Evolutionary conservation across 495 filamentous ascomycete species (phyloP).

Genomic region (Cudoniella acicularis): DNA sequence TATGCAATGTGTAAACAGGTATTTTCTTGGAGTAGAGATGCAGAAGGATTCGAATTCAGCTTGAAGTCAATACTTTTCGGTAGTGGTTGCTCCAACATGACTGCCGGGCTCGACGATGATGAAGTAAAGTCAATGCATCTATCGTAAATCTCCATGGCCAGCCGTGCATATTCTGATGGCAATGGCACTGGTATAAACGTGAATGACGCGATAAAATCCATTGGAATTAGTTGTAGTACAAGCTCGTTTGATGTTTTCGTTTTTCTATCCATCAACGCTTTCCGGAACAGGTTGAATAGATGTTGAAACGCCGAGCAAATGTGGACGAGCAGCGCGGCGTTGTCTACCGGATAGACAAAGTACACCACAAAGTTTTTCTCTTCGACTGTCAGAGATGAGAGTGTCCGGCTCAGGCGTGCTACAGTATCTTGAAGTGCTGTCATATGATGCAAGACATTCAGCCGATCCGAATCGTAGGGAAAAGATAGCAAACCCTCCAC

Average conservation of each 20-base stretch:
- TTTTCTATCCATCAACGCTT: constrained; percentile 47
- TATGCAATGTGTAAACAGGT: constrained; percentile 85
- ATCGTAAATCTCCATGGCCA: constrained; percentile 85
- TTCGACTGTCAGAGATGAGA: constrained; percentile 41
- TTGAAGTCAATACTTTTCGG: constrained; percentile 79
- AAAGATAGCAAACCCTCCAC: constrained; percentile 44
- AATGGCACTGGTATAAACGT: constrained; percentile 63
- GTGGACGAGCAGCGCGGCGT: constrained; percentile 62
- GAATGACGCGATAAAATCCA: constrained; percentile 63
- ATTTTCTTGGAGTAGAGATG: constrained; percentile 77
- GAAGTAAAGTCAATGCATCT: constrained; percentile 62
- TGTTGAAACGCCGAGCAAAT: constrained; percentile 75
- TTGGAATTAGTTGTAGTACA: constrained; percentile 78
- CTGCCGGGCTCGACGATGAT: constrained; percentile 59
- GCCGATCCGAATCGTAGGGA: constrained; percentile 9
- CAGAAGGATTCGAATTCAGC: constrained; percentile 59
- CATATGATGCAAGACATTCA: constrained; percentile 18
- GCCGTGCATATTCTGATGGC: constrained; percentile 58
- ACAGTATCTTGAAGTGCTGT: constrained; percentile 30
- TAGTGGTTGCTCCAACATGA: constrained; percentile 68
- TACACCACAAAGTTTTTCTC: constrained; percentile 79
- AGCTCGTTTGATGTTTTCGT: constrained; percentile 58
- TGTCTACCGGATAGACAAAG: constrained; percentile 72
- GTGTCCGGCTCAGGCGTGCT: constrained; percentile 31
- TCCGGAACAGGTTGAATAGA: constrained; percentile 67